Conservation (phyloP, 2,329 filamentous ascomycete species). For the Madurella fahalii region DNA sequence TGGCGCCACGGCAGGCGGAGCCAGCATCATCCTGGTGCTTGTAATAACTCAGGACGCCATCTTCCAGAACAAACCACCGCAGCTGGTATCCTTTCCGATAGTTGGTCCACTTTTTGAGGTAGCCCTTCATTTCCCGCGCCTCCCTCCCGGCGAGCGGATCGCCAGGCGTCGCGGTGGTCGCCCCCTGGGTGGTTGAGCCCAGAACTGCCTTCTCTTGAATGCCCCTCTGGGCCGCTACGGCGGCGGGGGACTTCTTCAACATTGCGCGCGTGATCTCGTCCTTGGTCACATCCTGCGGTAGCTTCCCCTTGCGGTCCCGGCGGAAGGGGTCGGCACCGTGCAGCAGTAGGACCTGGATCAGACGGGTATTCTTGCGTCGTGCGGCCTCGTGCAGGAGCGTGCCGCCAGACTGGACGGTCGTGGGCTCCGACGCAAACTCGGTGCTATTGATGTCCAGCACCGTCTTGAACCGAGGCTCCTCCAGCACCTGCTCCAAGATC, state of each 20-base stretch:
- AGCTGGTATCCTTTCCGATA: slow-evolving; percentile 96
- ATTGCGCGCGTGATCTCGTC: slow-evolving; percentile 86
- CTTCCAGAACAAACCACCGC: slow-evolving; percentile 95
- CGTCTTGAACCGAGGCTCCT: slow-evolving; percentile 80
- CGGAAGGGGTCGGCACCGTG: slow-evolving; percentile 96
- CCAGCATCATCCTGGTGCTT: slow-evolving; percentile 98
- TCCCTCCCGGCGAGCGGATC: slow-evolving; percentile 73
- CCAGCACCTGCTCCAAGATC: slow-evolving; percentile 70
- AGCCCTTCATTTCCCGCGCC: slow-evolving; percentile 94
- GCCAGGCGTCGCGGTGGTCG: slow-evolving; percentile 48
- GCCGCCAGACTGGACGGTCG: slow-evolving; percentile 77
- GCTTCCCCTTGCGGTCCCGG: slow-evolving; percentile 88
- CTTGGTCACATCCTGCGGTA: slow-evolving; percentile 94
- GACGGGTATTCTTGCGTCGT: slow-evolving; percentile 75
- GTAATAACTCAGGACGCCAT: slow-evolving; percentile 96
- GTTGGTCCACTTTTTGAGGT: slow-evolving; percentile 99
- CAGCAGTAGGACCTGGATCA: slow-evolving; percentile 85
- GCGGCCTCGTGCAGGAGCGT: slow-evolving; percentile 92
- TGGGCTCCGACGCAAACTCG: slow-evolving; percentile 78
- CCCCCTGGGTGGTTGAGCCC: slow-evolving; percentile 62
- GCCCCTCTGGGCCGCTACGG: slow-evolving; percentile 86
- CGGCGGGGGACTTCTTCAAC: slow-evolving; percentile 89
- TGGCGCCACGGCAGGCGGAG: slow-evolving; percentile 91
- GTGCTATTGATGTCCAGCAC: slow-evolving; percentile 88
- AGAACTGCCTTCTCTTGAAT: slow-evolving; percentile 97